Conservation (phyloP, 2,329 filamentous ascomycete species). For the Fusarium incarnatum region DNA sequence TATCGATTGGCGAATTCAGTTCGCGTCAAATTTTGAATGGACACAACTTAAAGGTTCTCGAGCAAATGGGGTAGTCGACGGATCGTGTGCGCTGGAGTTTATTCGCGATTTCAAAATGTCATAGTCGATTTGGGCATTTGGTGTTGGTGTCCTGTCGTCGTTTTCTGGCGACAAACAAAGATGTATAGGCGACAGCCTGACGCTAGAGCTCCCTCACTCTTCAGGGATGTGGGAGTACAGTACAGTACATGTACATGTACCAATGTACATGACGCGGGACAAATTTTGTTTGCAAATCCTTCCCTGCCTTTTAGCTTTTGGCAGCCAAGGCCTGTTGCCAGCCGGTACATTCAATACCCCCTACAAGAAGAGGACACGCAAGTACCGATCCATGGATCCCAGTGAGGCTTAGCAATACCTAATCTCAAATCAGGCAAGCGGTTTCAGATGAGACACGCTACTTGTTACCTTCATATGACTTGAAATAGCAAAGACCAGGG, state of each 20-base stretch:
- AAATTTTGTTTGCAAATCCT: constrained; percentile 35
- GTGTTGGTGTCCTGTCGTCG: constrained; percentile 41
- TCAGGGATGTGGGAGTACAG: constrained; percentile 31
- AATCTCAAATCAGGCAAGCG: constrained; percentile 30
- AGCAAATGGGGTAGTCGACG: constrained; percentile 10
- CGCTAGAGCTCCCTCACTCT: constrained; percentile 25
- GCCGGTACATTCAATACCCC: constrained; percentile 6
- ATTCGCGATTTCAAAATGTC: constrained; percentile 30
- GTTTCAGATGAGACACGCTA: constrained; percentile 36
- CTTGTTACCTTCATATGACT: constrained; percentile 28
- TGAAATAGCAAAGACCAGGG: constrained; percentile 9
- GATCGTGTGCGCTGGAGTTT: constrained; percentile 29
- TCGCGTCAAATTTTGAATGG: constrained; percentile 19
- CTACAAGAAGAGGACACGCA: constrained; percentile 3
- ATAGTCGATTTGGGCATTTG: constrained; percentile 33
- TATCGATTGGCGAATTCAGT: constrained; percentile 36
- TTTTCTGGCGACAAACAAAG: constrained; percentile 44
- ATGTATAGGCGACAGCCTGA: constrained; percentile 40
- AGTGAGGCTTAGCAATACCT: constrained; percentile 24
- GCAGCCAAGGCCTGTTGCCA: constrained; percentile 5
- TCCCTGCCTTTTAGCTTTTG: constrained; percentile 11
- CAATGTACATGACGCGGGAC: constrained; percentile 23
- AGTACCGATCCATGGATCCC: constrained; percentile 20
- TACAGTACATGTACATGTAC: constrained; percentile 8
- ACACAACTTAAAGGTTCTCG: constrained; percentile 8